phyloP scores from a whole-genome alignment of 2,329 filamentous ascomycete species.

The Phialophora tarda region DNA sequence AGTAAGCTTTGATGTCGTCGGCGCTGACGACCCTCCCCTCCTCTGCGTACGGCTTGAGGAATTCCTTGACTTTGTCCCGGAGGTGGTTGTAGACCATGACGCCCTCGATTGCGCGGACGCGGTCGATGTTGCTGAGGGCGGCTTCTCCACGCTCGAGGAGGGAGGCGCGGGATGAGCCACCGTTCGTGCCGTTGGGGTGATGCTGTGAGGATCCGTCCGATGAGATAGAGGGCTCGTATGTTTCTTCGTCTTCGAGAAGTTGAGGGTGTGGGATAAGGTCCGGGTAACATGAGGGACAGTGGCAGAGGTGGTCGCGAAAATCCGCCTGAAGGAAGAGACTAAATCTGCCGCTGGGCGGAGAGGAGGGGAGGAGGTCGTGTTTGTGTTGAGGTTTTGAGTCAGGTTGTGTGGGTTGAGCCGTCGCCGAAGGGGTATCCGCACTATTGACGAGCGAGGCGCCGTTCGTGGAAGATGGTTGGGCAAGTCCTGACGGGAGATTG shows the following conservation, averaged over 20 bases:
- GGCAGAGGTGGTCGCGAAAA: constrained; percentile 84
- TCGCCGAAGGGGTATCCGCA: constrained; percentile 31
- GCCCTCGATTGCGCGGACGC: constrained; percentile 90
- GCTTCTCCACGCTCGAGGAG: constrained; percentile 91
- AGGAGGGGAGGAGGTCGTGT: constrained; percentile 61
- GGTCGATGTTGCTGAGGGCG: constrained; percentile 87
- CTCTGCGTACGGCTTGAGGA: constrained; percentile 92
- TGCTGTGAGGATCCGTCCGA: constrained; percentile 61
- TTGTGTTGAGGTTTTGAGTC: constrained; percentile 61
- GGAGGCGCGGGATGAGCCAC: constrained; percentile 71
- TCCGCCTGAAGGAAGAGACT: constrained; percentile 80
- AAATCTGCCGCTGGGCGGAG: constrained; percentile 63
- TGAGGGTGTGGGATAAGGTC: constrained; percentile 73
- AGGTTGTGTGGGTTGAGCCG: constrained; percentile 4
- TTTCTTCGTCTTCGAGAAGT: constrained; percentile 91
- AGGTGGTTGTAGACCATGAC: constrained; percentile 98
- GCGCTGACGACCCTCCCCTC: constrained; percentile 86
- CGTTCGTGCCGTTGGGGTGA: constrained; percentile 44
- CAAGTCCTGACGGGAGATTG: constrained; percentile 52
- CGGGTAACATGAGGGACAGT: constrained; percentile 79
- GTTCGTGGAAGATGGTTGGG: constrained; percentile 24
- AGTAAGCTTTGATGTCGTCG: constrained; percentile 95
- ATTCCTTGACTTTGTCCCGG: constrained; percentile 93
- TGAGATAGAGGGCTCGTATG: constrained; percentile 87
- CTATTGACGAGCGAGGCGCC: constrained; percentile 13